phyloP scores from a whole-genome alignment of 2,329 filamentous ascomycete genomes.

The Epichloe gansuensis region DNA sequence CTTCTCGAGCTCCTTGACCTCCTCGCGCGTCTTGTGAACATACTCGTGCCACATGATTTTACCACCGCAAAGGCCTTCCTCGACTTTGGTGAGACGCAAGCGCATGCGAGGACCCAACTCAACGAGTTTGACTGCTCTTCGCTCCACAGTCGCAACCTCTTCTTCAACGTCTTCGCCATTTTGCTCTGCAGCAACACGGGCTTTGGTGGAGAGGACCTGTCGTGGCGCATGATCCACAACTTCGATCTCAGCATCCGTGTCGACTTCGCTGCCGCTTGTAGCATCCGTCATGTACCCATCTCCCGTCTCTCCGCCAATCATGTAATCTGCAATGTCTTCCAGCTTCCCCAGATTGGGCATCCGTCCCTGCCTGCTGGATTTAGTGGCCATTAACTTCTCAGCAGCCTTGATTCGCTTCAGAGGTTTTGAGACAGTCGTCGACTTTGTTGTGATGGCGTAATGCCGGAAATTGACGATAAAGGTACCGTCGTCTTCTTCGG shows the following conservation, averaged over 20 bases:
- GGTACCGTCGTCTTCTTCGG: constrained; percentile 47
- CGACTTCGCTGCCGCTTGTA: constrained; percentile 78
- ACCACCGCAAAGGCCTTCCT: constrained; percentile 81
- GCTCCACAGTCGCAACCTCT: constrained; percentile 54
- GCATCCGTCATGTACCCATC: constrained; percentile 74
- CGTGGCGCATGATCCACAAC: constrained; percentile 54
- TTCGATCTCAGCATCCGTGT: constrained; percentile 93
- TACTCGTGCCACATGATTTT: constrained; percentile 98
- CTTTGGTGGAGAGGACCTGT: constrained; percentile 46
- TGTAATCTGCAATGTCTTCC: constrained; percentile 87
- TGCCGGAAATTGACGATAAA: constrained; percentile 84
- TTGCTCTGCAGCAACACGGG: constrained; percentile 28
- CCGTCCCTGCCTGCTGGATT: constrained; percentile 49
- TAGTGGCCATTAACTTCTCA: constrained; percentile 58
- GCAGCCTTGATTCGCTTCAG: constrained; percentile 76
- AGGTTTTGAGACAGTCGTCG: constrained; percentile 72
- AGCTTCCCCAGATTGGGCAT: constrained; percentile 85
- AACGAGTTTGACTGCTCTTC: constrained; percentile 78
- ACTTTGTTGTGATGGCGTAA: constrained; percentile 87
- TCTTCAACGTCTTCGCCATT: constrained; percentile 31
- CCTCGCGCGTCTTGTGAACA: constrained; percentile 69
- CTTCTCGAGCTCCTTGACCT: constrained; percentile 68
- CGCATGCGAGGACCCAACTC: constrained; percentile 87
- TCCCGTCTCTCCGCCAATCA: constrained; percentile 69
- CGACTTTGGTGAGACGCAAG: constrained; percentile 84